Percentiles rank a stretch among this genome's conserved stretches.
phyloP scores from a whole-genome alignment of 441 rosid species.

The Macaranga tanarius region DNA sequence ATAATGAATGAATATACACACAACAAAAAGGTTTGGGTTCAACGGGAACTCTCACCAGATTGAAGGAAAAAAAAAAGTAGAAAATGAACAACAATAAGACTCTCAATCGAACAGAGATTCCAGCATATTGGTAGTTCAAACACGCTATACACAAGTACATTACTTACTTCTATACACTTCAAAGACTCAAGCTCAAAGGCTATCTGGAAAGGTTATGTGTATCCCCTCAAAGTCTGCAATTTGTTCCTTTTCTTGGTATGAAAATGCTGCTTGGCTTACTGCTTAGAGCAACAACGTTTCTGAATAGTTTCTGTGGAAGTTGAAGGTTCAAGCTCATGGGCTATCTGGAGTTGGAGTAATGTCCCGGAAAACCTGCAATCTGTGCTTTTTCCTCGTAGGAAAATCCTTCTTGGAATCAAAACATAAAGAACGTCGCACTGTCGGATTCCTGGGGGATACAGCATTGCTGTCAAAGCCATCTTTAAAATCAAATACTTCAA shows the following conservation, averaged over 20 bases:
- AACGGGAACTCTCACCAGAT: not conserved
- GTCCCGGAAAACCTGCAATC: constrained; percentile 59
- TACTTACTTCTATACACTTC: too few species aligned
- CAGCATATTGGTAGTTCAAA: not conserved
- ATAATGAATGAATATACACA: not conserved
- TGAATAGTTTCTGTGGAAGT: too few species aligned
- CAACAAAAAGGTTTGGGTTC: not conserved
- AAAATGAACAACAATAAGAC: not conserved
- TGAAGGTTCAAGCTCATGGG: constrained; percentile 24
- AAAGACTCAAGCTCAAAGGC: too few species aligned
- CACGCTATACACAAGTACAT: not conserved
- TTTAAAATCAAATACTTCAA: constrained; percentile 31
- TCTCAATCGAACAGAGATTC: too few species aligned
- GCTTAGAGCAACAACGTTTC: not conserved
- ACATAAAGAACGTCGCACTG: constrained; percentile 33
- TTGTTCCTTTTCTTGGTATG: not conserved
- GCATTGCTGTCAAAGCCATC: constrained; percentile 14
- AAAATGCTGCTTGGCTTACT: not conserved
- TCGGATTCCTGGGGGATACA: constrained; percentile 24
- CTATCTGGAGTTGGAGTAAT: constrained; percentile 47
- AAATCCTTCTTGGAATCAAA: constrained; percentile 23
- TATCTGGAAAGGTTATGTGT: too few species aligned
- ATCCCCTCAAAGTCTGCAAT: too few species aligned
- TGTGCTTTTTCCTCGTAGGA: constrained; percentile 23
- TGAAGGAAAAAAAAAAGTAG: not conserved